phyloP scores from a whole-genome alignment of 331 rosid genomes.

The Pyracantha coccinea region DNA sequence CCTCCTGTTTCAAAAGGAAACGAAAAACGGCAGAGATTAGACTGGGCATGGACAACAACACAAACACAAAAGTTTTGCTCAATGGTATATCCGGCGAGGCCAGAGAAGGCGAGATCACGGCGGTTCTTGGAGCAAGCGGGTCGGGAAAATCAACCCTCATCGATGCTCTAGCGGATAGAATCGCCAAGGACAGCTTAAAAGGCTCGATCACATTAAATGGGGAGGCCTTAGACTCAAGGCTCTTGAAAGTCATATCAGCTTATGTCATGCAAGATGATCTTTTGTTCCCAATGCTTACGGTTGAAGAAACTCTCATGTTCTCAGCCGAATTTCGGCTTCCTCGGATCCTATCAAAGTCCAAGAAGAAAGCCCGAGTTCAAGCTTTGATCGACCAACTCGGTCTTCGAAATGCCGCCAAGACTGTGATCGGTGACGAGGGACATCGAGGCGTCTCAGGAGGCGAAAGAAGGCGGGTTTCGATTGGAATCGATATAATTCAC shows the following conservation, averaged over 20 bases:
- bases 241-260: slow-evolving; percentile 70
- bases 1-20: slow-evolving; percentile 12
- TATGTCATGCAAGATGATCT: slow-evolving; percentile 98
- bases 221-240: slow-evolving; percentile 52
- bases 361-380: slow-evolving; percentile 64
- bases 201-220: slow-evolving; percentile 55
- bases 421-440: slow-evolving; percentile 86
- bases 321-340: slow-evolving; percentile 87
- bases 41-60: slow-evolving; percentile 14
- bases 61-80: slow-evolving; percentile 40
- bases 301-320: slow-evolving; percentile 89
- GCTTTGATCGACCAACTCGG: slow-evolving; percentile 82
- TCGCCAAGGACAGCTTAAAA: slow-evolving; percentile 69
- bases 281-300: slow-evolving; percentile 89
- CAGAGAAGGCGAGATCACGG: slow-evolving; percentile 86
- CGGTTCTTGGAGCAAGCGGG: slow-evolving; percentile 89
- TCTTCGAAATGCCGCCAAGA: slow-evolving; percentile 52
- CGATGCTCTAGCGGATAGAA: slow-evolving; percentile 77
- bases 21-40: not conserved
- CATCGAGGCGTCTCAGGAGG: slow-evolving; percentile 92
- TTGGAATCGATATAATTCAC: slow-evolving; percentile 83
- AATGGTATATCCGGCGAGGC: slow-evolving; percentile 81
- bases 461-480: slow-evolving; percentile 80
- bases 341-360: slow-evolving; percentile 63
- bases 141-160: slow-evolving; percentile 87